These are phyloP conservation scores for Blastobotrys persicus DNA, from an alignment of 1,139 yeast species.

Conservation along the genomic window DNA sequence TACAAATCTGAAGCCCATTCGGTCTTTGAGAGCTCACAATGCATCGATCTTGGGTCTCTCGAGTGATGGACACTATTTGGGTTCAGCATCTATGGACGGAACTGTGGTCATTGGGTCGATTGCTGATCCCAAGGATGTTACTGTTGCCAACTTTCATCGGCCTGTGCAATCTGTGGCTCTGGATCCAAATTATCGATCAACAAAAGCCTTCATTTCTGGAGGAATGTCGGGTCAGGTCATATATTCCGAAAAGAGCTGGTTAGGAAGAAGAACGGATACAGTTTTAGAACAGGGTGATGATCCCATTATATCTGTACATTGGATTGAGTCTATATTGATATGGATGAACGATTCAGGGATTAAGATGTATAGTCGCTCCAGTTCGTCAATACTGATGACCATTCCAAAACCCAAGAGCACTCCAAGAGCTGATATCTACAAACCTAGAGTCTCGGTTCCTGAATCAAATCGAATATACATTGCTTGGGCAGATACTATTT, in stretches of 20 bases:
- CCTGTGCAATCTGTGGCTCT: constrained; percentile 87
- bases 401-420: constrained; percentile 59
- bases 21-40: constrained; percentile 79
- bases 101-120: constrained; percentile 80
- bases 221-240: constrained; percentile 88
- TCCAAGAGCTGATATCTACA: constrained; percentile 75
- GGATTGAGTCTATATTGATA: constrained; percentile 31
- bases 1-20: constrained; percentile 54
- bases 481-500: constrained; percentile 81
- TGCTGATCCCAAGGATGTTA: constrained; percentile 57
- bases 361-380: constrained; percentile 33
- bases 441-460: constrained; percentile 73
- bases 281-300: constrained; percentile 61
- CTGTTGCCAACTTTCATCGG: constrained; percentile 78
- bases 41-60: constrained; percentile 72
- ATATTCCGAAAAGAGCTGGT: constrained; percentile 77
- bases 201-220: constrained; percentile 74
- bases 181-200: constrained; percentile 61
- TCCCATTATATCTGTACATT: constrained; percentile 66
- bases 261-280: constrained; percentile 73
- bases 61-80: constrained; percentile 71
- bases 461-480: constrained; percentile 68
- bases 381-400: constrained; percentile 40
- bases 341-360: constrained; percentile 91
- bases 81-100: constrained; percentile 92